phyloP scores from a whole-genome alignment of 1,139 yeast genomes.

The Candida gigantensis region DNA sequence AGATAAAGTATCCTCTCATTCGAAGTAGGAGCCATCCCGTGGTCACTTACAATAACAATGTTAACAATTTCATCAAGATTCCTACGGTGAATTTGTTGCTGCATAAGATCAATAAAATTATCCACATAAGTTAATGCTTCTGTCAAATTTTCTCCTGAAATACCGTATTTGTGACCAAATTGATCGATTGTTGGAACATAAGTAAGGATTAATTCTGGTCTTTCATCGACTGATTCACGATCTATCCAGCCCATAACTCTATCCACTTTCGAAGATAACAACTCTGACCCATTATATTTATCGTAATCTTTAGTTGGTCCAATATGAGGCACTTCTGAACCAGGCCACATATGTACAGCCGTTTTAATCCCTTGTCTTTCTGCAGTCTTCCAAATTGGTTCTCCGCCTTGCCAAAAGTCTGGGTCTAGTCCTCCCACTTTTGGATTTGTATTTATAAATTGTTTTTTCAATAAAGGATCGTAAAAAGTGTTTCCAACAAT shows the following conservation, averaged over 20 bases:
- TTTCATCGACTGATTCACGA: slow-evolving; percentile 33
- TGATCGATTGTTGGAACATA: slow-evolving; percentile 83
- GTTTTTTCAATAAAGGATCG: slow-evolving; percentile 56
- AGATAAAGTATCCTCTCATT: slow-evolving; percentile 62
- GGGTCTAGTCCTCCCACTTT: slow-evolving; percentile 56
- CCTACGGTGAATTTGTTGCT: slow-evolving; percentile 50
- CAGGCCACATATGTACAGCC: slow-evolving; percentile 98
- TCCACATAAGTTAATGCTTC: slow-evolving; percentile 67
- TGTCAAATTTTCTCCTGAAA: slow-evolving; percentile 57
- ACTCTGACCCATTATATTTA: slow-evolving; percentile 63
- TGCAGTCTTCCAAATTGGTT: slow-evolving; percentile 86
- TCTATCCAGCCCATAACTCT: slow-evolving; percentile 72
- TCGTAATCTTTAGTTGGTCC: slow-evolving; percentile 57
- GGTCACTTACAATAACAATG: slow-evolving; percentile 79
- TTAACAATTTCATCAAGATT: slow-evolving; percentile 68
- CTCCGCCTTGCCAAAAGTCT: slow-evolving; percentile 82
- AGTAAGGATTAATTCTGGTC: slow-evolving; percentile 80
- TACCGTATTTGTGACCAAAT: slow-evolving; percentile 72
- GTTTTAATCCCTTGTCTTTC: slow-evolving; percentile 59
- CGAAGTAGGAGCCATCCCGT: slow-evolving; percentile 91
- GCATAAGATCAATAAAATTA: slow-evolving; percentile 52
- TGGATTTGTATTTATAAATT: slow-evolving; percentile 67
- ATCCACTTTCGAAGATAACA: slow-evolving; percentile 54
- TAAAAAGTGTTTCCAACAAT: slow-evolving; percentile 82
- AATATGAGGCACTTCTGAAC: slow-evolving; percentile 69